Evolutionary conservation across 768 basidiomycete species (phyloP), one percentile per base, ranked within the genome.

Genomic region (Lactifluus volemus): DNA sequence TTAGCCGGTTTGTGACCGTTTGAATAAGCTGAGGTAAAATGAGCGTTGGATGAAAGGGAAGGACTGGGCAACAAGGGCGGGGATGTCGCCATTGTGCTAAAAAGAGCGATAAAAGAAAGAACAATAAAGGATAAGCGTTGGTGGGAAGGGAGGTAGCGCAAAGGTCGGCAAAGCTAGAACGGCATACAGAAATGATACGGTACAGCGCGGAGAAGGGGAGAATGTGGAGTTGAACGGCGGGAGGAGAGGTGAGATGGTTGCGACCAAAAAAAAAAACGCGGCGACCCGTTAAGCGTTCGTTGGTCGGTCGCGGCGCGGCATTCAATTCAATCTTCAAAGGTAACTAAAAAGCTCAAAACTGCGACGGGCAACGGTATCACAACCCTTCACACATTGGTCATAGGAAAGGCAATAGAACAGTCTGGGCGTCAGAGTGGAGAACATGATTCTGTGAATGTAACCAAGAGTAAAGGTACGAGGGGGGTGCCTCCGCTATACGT

Each of bases 1-100:
- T 59, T 55, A 25, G 38, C 14, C 7, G 55, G 50, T 14, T 21
- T 41, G n/a, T 55, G 50, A 5, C 34, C 41, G 38, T 60, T 58
- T 15, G 55, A 53, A 53, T 55, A 50, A 42, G 56, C 21, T 56
- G 59, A 51, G n/a, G 50, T 48, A 29, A 64, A 64, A 57, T 64
- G 63, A 56, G 52, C 60, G 60, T 64, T 64, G 45, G 60, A 64
- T 52, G 63, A 64, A 57, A 64, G 63, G 39, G 60, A 64, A 36
- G 41, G 63, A 64, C 55, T 56, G 42, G 60, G 41, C 39, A 55
- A 47, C 39, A 55, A 53, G 6, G 54, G 60, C 39, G 60, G 47
- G 12, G 63, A 58, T 17, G 61, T 49, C 2, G 61, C 61, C 61
- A 63, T 63, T 58, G 34, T 58, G 1, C 61, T 58, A 48, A 63